Conservation (phyloP, 768 basidiomycete species). For the Phanerochaete sordida region DNA sequence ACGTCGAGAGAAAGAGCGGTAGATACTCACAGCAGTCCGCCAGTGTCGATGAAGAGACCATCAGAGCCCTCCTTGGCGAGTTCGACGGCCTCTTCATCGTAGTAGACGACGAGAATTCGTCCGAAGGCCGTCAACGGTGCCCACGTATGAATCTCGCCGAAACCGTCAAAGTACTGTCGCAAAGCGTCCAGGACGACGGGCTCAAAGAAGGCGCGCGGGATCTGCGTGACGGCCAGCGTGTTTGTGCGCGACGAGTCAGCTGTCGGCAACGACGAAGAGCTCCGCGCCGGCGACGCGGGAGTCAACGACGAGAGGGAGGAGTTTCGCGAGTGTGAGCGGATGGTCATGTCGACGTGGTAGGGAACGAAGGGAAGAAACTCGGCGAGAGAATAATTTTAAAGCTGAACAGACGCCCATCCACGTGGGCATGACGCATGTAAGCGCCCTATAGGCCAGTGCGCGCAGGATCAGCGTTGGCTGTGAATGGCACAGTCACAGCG, state of each 20-base stretch:
- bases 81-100: constrained; percentile 58
- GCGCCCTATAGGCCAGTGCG: neutral
- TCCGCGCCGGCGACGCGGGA: neutral
- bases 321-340: neutral
- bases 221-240: constrained; percentile 74
- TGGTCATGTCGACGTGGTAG: constrained; percentile 5
- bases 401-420: constrained; percentile 5
- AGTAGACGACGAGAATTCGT: constrained; percentile 80
- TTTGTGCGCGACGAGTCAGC: constrained; percentile 50
- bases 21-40: constrained; percentile 40
- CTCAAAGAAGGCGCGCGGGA: constrained; percentile 78
- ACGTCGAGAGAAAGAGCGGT: neutral
- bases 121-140: constrained; percentile 80
- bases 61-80: constrained; percentile 64
- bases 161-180: constrained; percentile 65
- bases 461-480: neutral
- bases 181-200: constrained; percentile 64
- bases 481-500: neutral
- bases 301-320: neutral
- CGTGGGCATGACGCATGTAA: neutral
- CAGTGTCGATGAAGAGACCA: constrained; percentile 55
- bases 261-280: neutral
- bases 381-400: constrained; percentile 7
- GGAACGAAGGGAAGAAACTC: constrained; percentile 1
- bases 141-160: constrained; percentile 88